These are phyloP conservation scores for Arabidopsis suecica DNA, from an alignment of 345 rosid genomes.

Conservation along the genomic window DNA sequence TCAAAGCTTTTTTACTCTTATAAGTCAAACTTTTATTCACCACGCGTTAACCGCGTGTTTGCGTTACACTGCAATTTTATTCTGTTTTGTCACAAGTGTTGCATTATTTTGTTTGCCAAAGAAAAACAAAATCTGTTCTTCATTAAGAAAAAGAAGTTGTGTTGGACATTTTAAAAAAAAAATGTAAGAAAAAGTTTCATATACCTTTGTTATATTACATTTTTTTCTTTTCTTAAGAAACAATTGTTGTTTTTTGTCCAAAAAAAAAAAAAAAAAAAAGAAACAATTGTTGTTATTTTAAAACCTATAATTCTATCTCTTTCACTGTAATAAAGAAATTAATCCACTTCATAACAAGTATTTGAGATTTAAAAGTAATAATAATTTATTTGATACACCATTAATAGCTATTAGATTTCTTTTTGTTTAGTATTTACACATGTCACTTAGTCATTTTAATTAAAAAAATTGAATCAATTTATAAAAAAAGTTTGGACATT, in stretches of 20 bases:
- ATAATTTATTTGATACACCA: background rate
- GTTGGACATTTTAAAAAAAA: background rate
- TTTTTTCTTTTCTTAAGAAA: background rate
- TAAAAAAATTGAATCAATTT: too few species aligned
- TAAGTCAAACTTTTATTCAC: conserved; percentile 25
- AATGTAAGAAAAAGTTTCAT: background rate
- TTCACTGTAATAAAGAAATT: background rate
- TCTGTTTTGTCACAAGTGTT: conserved; percentile 22
- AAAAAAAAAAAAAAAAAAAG: background rate
- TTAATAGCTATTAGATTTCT: background rate
- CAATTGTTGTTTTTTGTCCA: too few species aligned
- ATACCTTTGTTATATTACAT: background rate
- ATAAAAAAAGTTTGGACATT: too few species aligned
- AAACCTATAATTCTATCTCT: background rate
- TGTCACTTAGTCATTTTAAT: too few species aligned
- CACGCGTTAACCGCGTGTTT: conserved; percentile 46
- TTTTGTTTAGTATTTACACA: background rate
- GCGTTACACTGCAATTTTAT: conserved; percentile 21
- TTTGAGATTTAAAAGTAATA: background rate
- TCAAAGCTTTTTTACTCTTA: conserved; percentile 36
- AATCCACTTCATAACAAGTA: background rate
- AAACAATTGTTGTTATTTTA: background rate
- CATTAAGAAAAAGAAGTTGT: background rate
- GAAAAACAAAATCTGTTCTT: background rate
- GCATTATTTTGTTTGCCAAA: background rate